Conservation (phyloP, 2,329 filamentous ascomycete species). For the Didymosphaeria variabile region DNA sequence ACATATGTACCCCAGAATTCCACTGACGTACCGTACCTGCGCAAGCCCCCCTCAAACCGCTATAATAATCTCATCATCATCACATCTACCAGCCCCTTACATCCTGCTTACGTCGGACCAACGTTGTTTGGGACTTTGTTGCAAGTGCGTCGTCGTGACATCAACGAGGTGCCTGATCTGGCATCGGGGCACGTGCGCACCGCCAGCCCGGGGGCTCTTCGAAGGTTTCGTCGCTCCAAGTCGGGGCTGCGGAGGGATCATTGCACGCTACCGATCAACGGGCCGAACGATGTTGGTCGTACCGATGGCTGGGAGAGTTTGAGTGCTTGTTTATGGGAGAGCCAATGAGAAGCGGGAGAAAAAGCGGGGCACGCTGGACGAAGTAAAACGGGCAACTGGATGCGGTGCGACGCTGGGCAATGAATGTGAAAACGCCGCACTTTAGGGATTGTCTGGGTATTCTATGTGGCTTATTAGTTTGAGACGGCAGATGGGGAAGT, state of each 20-base stretch:
- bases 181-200: slow-evolving; percentile 14
- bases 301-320: not conserved
- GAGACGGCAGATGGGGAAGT: not conserved
- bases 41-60: slow-evolving; percentile 21
- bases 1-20: slow-evolving; percentile 25
- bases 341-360: not conserved
- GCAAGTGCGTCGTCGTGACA: slow-evolving; percentile 15
- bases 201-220: not conserved
- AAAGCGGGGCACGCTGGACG: not conserved
- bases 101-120: not conserved
- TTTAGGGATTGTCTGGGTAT: slow-evolving; percentile 5
- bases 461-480: slow-evolving; percentile 13
- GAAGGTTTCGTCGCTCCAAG: not conserved
- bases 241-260: not conserved
- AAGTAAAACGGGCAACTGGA: not conserved
- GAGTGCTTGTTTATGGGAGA: not conserved
- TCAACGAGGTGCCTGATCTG: slow-evolving; percentile 16
- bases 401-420: not conserved
- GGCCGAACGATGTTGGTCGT: not conserved
- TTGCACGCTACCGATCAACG: slow-evolving; percentile 2
- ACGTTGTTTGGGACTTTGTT: slow-evolving; percentile 6
- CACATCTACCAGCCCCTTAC: not conserved
- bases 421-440: slow-evolving; percentile 8
- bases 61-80: slow-evolving; percentile 26
- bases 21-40: slow-evolving; percentile 31